phyloP scores from a whole-genome alignment of 371 early-diverging fungal genomes.

The Nosema granulosis region DNA sequence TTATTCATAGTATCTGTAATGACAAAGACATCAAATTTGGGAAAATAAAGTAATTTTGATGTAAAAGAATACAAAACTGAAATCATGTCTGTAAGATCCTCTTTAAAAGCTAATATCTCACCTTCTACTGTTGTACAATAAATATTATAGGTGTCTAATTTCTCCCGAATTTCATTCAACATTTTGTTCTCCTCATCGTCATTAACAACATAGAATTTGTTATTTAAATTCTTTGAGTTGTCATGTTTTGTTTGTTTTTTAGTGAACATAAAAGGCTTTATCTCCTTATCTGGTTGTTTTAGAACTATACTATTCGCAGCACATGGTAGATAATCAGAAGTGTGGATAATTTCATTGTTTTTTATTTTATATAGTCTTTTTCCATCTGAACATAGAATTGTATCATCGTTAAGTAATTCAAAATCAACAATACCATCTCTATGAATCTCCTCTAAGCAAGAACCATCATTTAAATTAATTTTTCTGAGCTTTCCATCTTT shows the following conservation, averaged over 20 bases:
- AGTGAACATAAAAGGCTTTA: not conserved
- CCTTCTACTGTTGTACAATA: conserved; percentile 15
- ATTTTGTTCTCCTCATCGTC: not conserved
- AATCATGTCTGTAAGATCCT: not conserved
- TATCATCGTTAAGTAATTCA: not conserved
- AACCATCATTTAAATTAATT: not conserved
- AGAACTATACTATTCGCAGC: not conserved
- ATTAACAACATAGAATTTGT: not conserved
- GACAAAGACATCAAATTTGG: not conserved
- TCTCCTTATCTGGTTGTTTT: not conserved
- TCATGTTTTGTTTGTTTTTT: not conserved
- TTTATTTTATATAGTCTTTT: not conserved
- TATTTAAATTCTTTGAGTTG: not conserved
- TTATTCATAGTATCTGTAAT: not conserved
- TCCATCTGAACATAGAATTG: conserved; percentile 6
- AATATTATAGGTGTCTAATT: not conserved
- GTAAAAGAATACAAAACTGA: conserved; percentile 6
- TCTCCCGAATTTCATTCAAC: not conserved
- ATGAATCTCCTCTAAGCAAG: not conserved
- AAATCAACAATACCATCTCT: conserved; percentile 8
- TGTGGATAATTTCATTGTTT: not conserved
- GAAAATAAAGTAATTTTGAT: not conserved
- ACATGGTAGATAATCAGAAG: not conserved
- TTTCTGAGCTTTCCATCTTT: conserved; percentile 9
- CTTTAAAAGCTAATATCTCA: not conserved